These are phyloP conservation scores for Lecanosticta acicola DNA, from an alignment of 2,329 filamentous ascomycete species.

Conservation along the genomic window DNA sequence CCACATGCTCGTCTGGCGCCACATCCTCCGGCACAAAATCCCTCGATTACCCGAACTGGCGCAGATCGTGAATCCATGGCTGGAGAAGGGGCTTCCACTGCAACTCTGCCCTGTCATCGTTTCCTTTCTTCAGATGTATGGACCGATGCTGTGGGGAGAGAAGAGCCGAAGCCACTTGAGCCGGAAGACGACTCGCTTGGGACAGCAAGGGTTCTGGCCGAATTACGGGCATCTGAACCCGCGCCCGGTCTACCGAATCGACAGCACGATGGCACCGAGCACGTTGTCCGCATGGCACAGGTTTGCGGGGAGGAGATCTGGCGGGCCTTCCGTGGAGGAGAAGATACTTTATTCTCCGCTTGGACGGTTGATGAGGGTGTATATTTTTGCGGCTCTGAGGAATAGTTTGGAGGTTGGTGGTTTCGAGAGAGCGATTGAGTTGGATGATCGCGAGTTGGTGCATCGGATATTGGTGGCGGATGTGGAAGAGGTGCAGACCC, in stretches of 20 bases:
- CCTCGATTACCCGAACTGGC: background rate
- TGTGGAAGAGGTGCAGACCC: background rate
- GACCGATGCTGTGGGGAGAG: background rate
- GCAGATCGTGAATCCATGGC: background rate
- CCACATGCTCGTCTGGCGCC: background rate
- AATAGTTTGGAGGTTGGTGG: background rate
- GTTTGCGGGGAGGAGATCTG: background rate
- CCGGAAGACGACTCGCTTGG: background rate
- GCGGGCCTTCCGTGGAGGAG: background rate
- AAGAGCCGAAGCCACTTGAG: background rate
- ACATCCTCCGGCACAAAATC: background rate
- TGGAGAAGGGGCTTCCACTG: background rate
- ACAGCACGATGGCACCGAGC: background rate
- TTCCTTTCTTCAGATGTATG: background rate
- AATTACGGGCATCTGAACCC: background rate
- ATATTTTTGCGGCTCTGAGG: background rate
- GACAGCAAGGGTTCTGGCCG: background rate
- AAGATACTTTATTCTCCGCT: background rate
- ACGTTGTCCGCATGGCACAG: background rate
- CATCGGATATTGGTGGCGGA: background rate
- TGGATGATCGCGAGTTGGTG: background rate
- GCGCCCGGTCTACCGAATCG: background rate
- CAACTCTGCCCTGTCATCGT: background rate
- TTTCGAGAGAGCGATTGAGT: background rate
- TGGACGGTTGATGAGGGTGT: background rate